Percentiles rank a stretch among this genome's conserved stretches.
Conservation (phyloP, 257 asterid species). For the Nicotiana noctiflora region DNA sequence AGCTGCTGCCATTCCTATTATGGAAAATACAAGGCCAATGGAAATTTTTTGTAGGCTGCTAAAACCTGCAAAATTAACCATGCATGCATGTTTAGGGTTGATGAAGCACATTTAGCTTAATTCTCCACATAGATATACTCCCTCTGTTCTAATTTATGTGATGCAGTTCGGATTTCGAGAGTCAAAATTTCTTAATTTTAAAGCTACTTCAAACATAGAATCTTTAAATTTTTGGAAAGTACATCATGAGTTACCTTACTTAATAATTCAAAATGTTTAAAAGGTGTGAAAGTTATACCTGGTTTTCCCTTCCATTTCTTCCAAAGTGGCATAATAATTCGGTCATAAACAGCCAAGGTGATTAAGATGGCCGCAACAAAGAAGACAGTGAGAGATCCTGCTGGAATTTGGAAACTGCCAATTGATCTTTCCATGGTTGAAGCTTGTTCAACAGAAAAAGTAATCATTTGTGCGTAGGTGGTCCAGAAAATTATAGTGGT, state of each 20-base stretch:
- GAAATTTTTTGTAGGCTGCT: constrained; percentile 53
- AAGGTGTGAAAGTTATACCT: constrained; percentile 27
- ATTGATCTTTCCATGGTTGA: constrained; percentile 63
- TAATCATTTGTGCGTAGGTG: constrained; percentile 85
- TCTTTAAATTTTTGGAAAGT: no score
- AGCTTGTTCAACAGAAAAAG: constrained; percentile 86
- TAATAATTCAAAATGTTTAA: no score
- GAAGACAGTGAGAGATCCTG: constrained; percentile 86
- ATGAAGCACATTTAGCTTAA: not conserved
- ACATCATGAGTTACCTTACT: no score
- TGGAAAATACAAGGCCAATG: constrained; percentile 58
- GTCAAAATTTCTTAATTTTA: no score
- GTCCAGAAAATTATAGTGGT: constrained; percentile 92
- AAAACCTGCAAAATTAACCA: constrained; percentile 34
- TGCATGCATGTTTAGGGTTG: not conserved
- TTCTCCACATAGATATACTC: not conserved
- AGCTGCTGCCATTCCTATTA: constrained; percentile 67
- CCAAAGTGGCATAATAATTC: constrained; percentile 71
- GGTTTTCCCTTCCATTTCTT: constrained; percentile 70
- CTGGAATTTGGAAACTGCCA: constrained; percentile 63
- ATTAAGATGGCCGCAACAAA: constrained; percentile 68
- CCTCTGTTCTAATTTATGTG: no score
- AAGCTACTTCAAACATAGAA: no score
- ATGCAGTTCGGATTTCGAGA: no score
- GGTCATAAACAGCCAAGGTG: constrained; percentile 59